Evolutionary conservation across 352 stramenopile genomes (phyloP), one percentile per base, ranked within the genome.

Genomic region (Pythium myriotylum): DNA sequence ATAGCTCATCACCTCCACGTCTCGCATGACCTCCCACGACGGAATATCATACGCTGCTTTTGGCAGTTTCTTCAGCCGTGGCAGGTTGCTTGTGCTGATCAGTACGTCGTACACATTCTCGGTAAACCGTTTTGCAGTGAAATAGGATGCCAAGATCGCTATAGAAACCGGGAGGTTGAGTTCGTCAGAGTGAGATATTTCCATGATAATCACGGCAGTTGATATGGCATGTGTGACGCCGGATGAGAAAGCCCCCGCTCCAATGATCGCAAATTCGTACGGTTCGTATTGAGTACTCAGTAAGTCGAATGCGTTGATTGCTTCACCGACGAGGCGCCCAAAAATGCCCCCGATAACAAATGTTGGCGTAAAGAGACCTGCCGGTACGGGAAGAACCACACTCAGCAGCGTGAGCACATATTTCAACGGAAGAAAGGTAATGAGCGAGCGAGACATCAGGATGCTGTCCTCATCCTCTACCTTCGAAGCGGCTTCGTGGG

Each of bases 181-280:
- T 13, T 81, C 75, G 53, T 95, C 81, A 7, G 91, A 86, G 59
- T 94, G 88, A 12, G 84, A 95, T 52, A 97, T 81, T 68, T 98
- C 94, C 81, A 98, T 97, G 50, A 94, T 93, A 59, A 98, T 98
- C 22, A 97, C 90, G 22, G 93, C 94, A 0, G 89, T 97, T 12
- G 86, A 97, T 41, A 98, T 88, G 9, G 92, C 89, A 49, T 96
- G 78, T 19, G 94, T 98, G n/a, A 97, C 92, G 43, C 91, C 91
- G 1, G 89, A 93, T 0, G 88, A 92, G 51, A 98, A 97, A 10
- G 90, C 89, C 2, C 88, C 91, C 35, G 93, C 93, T 20, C 92
- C 94, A 33, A 98, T 92, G 55, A 98, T 88, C 17, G 92, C 89
- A 61, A 93, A 98, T 71, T 97, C 90, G 63, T 91, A 97, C n/a